Evolutionary conservation across 768 basidiomycete genomes (phyloP).

Genomic region (Pleurotus giganteus): DNA sequence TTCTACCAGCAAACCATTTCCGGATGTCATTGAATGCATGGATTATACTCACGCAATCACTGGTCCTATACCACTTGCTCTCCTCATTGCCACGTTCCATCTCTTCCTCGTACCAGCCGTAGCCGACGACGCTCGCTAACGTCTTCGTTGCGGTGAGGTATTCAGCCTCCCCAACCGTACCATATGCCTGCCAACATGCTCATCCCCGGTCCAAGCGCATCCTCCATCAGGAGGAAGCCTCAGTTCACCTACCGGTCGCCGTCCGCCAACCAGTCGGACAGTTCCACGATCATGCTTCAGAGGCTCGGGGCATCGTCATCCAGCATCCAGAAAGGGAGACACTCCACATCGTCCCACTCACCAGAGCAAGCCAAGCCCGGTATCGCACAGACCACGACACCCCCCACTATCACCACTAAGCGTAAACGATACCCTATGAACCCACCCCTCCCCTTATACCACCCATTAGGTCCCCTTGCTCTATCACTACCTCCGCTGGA

Average conservation of each 20-base stretch:
- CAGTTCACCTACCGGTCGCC: conserved; percentile 58
- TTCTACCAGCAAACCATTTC: conserved; percentile 10
- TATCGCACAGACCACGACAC: neutral
- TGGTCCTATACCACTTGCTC: neutral
- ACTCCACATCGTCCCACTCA: neutral
- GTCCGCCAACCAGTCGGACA: conserved; percentile 19
- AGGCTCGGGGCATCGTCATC: neutral
- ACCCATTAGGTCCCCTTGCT: conserved; percentile 62
- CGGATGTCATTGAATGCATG: conserved; percentile 9
- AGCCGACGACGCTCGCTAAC: too few relatives aligned
- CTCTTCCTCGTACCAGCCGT: too few relatives aligned
- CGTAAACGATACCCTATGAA: conserved; percentile 25
- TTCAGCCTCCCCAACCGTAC: too few relatives aligned
- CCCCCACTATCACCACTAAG: conserved; percentile 1
- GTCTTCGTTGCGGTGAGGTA: too few relatives aligned
- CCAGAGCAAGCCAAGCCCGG: neutral
- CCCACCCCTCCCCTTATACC: conserved; percentile 61
- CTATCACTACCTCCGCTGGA: conserved; percentile 66
- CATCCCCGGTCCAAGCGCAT: conserved; percentile 8
- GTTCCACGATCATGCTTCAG: neutral
- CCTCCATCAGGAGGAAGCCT: conserved; percentile 54
- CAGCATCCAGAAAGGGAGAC: neutral
- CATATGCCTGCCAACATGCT: neutral
- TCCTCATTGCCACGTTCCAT: too few relatives aligned
- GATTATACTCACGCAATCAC: neutral